phyloP scores from a whole-genome alignment of 495 filamentous ascomycete species.

The Platismatia glauca region DNA sequence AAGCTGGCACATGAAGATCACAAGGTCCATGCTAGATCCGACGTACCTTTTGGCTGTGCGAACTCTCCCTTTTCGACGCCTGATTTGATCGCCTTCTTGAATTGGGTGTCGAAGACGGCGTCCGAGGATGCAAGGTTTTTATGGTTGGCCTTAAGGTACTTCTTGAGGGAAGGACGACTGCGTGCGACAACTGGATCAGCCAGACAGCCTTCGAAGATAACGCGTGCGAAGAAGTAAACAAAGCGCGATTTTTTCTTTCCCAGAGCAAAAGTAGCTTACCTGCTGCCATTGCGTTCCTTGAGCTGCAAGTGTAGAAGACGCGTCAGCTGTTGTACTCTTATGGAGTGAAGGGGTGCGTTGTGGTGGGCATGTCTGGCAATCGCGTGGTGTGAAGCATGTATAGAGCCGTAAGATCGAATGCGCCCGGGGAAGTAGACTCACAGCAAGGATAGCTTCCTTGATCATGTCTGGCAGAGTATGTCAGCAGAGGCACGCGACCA shows the following conservation, averaged over 20 bases:
- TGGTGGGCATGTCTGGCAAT: constrained; percentile 11
- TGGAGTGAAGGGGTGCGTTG: background rate
- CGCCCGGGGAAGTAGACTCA: constrained; percentile 44
- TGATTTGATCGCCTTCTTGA: constrained; percentile 84
- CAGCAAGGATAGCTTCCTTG: constrained; percentile 58
- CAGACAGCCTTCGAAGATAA: constrained; percentile 8
- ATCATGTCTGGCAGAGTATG: constrained; percentile 52
- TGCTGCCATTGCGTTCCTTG: constrained; percentile 57
- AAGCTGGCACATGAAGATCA: background rate
- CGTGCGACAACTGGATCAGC: constrained; percentile 16
- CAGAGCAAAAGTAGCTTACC: constrained; percentile 38
- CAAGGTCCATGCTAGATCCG: background rate
- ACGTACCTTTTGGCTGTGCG: constrained; percentile 89
- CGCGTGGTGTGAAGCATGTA: constrained; percentile 14
- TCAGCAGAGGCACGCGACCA: constrained; percentile 44
- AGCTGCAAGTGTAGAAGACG: constrained; percentile 37
- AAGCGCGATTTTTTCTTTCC: constrained; percentile 12
- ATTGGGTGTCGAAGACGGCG: constrained; percentile 74
- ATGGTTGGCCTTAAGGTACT: constrained; percentile 97
- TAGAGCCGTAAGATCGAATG: constrained; percentile 19
- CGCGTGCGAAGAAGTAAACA: constrained; percentile 20
- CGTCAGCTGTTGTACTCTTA: constrained; percentile 19
- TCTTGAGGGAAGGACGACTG: constrained; percentile 94
- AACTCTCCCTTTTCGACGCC: constrained; percentile 89
- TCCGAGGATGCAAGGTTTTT: constrained; percentile 54